Evolutionary conservation across 257 asterid genomes (phyloP), one percentile per base, ranked within the genome.

Genomic region (Fraxinus pennsylvanica): DNA sequence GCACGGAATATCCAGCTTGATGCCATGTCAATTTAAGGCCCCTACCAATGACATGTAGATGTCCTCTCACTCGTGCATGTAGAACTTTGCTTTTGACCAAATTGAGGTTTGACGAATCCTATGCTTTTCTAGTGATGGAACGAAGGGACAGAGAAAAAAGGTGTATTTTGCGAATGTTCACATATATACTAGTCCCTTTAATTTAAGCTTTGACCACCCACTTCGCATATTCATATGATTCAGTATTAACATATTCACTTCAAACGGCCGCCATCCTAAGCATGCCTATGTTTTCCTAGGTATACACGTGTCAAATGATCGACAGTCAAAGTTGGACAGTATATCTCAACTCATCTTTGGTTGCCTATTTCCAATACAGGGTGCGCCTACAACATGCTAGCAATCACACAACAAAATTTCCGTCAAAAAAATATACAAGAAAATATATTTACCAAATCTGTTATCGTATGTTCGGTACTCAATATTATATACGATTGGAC

Each of bases 61-160:
- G 80, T 76, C 81, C 78, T 54, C 52, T 14, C 85, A 72, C 82
- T 65, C 81, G 41, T 78, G 75, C 76, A 67, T 29, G 72, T 9
- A 72, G 63, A 4, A 7, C 41, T 57, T 33, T 41, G n/a, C 86
- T 83, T 87, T 87, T 85, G 91, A 85, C 90, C 82, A 70, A 50
- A 76, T 61, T 82, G 81, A 76, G 57, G 74, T 81, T 79, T 81
- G 87, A 82, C 82, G 91, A 88, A 88, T 84, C 88, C 33, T 84
- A 88, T 86, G 82, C 91, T 71, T 77, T 81, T n/a, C 2, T 13
- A 74, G 52, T 74, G 57, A 73, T 69, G 66, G 78, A 59, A 25
- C 32, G 39, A 39, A 84, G 74, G 41, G 76, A 15, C 68, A 36
- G 76, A 73, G 25, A 78, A 79, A 43, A 10, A 81, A 81, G 80